phyloP scores from a whole-genome alignment of 1,139 yeast genomes.

The Pichia sp. region DNA sequence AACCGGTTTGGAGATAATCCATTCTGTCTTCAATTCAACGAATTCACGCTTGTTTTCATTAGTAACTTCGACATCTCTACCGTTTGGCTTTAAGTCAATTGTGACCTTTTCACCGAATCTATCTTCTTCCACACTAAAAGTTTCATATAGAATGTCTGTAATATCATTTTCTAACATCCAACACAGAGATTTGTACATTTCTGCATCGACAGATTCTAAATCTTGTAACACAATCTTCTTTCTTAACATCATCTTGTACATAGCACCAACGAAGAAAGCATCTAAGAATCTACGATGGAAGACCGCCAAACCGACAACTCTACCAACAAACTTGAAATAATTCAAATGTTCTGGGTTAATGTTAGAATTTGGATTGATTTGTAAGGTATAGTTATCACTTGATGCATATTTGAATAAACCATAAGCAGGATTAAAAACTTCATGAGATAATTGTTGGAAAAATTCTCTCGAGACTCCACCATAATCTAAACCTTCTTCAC shows the following conservation, averaged over 20 bases:
- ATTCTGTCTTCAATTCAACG: slow-evolving; percentile 92
- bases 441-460: slow-evolving; percentile 93
- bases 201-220: slow-evolving; percentile 99
- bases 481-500: slow-evolving; percentile 98
- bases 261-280: slow-evolving; percentile 97
- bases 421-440: slow-evolving; percentile 98
- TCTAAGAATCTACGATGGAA: slow-evolving; percentile 98
- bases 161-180: slow-evolving; percentile 97
- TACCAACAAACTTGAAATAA: slow-evolving; percentile 96
- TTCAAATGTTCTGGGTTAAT: slow-evolving; percentile 97
- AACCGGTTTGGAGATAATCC: slow-evolving; percentile 92
- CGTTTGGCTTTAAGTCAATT: slow-evolving; percentile 87
- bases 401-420: slow-evolving; percentile 97
- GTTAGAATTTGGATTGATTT: slow-evolving; percentile 97
- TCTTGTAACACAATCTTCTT: slow-evolving; percentile 94
- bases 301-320: slow-evolving; percentile 97
- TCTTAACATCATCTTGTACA: slow-evolving; percentile 95
- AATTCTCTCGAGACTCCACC: slow-evolving; percentile 99
- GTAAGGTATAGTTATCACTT: slow-evolving; percentile 96
- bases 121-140: slow-evolving; percentile 95
- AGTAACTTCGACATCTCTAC: slow-evolving; percentile 85
- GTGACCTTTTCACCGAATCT: slow-evolving; percentile 92
- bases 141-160: slow-evolving; percentile 78
- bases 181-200: slow-evolving; percentile 87
- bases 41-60: slow-evolving; percentile 95